Evolutionary conservation across 2,329 filamentous ascomycete genomes (phyloP).

Genomic region (Botrytis squamosa): DNA sequence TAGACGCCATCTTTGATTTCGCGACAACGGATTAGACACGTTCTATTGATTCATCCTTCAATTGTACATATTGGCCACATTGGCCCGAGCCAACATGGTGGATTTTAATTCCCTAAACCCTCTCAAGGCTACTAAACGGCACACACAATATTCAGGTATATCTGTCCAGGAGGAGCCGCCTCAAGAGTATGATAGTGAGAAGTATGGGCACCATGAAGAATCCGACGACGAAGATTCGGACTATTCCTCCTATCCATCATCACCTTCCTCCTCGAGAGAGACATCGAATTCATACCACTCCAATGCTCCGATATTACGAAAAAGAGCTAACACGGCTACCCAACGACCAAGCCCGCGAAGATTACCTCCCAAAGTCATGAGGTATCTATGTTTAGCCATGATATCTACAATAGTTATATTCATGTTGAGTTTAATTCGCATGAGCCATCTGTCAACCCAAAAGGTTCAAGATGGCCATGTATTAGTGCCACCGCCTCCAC

Average conservation of each 20-base stretch:
- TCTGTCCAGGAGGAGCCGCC: conserved; percentile 21
- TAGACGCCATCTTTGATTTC: background rate
- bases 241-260: conserved; percentile 40
- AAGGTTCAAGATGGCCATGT: conserved; percentile 58
- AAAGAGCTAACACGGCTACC: conserved; percentile 28
- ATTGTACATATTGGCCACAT: conserved; percentile 13
- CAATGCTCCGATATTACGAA: conserved; percentile 36
- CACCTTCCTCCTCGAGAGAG: conserved; percentile 35
- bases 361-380: conserved; percentile 69
- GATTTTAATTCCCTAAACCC: conserved; percentile 49
- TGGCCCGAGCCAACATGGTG: conserved; percentile 42
- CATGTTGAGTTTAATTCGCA: conserved; percentile 70
- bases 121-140: conserved; percentile 40
- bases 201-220: conserved; percentile 38
- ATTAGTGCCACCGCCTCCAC: conserved; percentile 56
- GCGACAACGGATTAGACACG: background rate
- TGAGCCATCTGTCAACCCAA: conserved; percentile 69
- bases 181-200: conserved; percentile 35
- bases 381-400: conserved; percentile 74
- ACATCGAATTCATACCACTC: conserved; percentile 37
- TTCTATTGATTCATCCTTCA: background rate
- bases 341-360: conserved; percentile 29
- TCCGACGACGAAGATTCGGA: conserved; percentile 48
- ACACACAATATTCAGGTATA: conserved; percentile 30
- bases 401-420: conserved; percentile 71